Evolutionary conservation across 2,329 filamentous ascomycete genomes (phyloP), one percentile per base, ranked within the genome.

Genomic region (Aspergillus sp.): DNA sequence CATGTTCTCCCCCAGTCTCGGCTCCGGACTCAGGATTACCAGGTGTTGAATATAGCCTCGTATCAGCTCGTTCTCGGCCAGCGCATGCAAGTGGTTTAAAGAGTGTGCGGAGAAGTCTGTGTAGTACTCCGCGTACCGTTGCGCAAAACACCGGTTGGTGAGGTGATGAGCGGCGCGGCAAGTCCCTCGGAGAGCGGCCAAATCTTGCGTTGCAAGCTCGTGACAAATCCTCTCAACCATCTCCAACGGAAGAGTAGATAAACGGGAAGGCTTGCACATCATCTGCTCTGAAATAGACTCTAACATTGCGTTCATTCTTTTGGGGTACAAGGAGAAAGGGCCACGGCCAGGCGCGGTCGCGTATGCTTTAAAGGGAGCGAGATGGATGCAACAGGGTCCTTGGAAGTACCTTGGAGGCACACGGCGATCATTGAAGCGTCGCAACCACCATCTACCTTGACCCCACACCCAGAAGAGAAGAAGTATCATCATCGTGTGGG

Each of bases 11-110:
- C 61, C 61, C 4, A 63, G 51, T 19, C 51, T 54, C 12, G 61
- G 61, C 51, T 63, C 61, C 13, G 51, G 58, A 7, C 50, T 51
- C 58, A 63, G 60, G 2, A 63, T 51, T 15, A 63, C 61, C 30
- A 63, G 41, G 7, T 55, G 58, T 23, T 58, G 61, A 9, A 63
- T 59, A 19, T 63, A 53, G 7, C 51, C 7, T n/a, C 58, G 21
- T 58, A 63, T 58, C 8, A 58, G 15, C 6, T 43, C 36, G 21
- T 63, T 63, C 15, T 43, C 38, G 10, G 61, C 55, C 39, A 63
- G 57, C 2, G 61, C 58, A 48, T 63, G 61, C 4, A 63, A 41
- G 21, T 63, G 61, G 32, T 56, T 51, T n/a, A 63, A 49, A 5
- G 54, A 54, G 2, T n/a, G 36, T 13, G 60, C 28, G 10, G 61